phyloP scores from a whole-genome alignment of 2,329 filamentous ascomycete species.

The Malbranchea cinnamomea region DNA sequence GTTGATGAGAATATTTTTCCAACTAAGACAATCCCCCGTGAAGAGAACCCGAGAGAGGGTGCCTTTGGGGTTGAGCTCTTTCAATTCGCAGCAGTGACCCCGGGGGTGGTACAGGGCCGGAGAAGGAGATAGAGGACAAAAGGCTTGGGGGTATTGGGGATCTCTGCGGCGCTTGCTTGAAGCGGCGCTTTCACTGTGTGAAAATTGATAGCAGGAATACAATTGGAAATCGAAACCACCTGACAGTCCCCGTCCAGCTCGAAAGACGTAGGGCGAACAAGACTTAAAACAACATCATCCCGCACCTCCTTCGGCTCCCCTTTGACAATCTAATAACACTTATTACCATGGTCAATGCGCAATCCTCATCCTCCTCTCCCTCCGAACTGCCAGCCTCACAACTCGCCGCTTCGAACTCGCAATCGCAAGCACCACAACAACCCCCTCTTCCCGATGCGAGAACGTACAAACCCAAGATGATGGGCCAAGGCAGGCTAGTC shows the following conservation, averaged over 20 bases:
- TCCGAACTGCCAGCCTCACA: constrained; percentile 4
- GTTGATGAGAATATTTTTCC: no score
- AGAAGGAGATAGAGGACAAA: no score
- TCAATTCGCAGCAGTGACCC: no score
- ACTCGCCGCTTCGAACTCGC: constrained; percentile 5
- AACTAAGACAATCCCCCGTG: no score
- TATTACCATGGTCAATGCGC: not conserved
- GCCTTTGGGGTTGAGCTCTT: no score
- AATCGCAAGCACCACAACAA: constrained; percentile 2
- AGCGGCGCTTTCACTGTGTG: not conserved
- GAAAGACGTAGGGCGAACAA: no score
- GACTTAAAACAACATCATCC: no score
- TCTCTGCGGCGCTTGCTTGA: no score
- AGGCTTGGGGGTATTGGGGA: no score
- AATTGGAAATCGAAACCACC: not conserved
- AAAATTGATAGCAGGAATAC: not conserved
- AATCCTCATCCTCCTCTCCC: no score
- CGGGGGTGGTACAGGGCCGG: no score
- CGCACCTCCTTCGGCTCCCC: not conserved
- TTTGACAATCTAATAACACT: not conserved
- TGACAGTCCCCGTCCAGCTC: not conserved
- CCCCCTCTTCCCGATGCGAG: not conserved
- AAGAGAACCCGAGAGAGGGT: no score
- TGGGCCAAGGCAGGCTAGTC: not conserved
- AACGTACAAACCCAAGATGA: not conserved